A percentile compares a stretch with the other conserved stretches of the same genome.
phyloP scores from a whole-genome alignment of 768 basidiomycete species.

The Termitomyces sp. region DNA sequence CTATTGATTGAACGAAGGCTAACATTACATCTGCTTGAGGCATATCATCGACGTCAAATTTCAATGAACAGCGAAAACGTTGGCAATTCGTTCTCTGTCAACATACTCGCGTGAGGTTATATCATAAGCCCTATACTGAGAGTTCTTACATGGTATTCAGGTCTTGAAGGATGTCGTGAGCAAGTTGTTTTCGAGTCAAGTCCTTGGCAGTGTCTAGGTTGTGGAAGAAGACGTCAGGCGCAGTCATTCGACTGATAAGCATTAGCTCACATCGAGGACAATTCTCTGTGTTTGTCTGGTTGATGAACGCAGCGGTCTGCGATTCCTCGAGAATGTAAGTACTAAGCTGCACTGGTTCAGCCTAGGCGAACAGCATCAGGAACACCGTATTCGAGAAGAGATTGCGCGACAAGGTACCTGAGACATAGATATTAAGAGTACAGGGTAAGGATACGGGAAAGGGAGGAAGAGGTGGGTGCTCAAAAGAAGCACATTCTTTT shows the following conservation, averaged over 20 bases:
- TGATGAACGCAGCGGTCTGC: neutral
- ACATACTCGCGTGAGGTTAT: neutral
- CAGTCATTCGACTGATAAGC: neutral
- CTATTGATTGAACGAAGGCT: neutral
- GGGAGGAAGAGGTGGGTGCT: neutral
- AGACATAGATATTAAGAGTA: constrained; percentile 2
- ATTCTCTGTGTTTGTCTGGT: neutral
- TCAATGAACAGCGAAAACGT: constrained; percentile 20
- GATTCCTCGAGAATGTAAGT: constrained; percentile 1
- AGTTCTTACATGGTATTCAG: constrained; percentile 22
- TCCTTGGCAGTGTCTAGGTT: constrained; percentile 1
- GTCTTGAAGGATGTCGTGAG: constrained; percentile 24
- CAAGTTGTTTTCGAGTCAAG: constrained; percentile 7
- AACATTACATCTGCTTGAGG: neutral
- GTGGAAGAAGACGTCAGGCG: neutral
- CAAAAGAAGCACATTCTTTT: constrained; percentile 4
- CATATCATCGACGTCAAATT: neutral
- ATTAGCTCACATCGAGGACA: constrained; percentile 6
- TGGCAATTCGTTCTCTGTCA: constrained; percentile 26
- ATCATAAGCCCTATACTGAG: neutral
- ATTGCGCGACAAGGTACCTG: constrained; percentile 1
- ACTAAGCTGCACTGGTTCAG: neutral
- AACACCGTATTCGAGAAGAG: neutral
- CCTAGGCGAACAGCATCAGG: neutral
- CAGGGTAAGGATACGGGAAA: neutral